Evolutionary conservation across 441 rosid species (phyloP), one percentile per base, ranked within the genome.

Genomic region (Croton laevigatus): DNA sequence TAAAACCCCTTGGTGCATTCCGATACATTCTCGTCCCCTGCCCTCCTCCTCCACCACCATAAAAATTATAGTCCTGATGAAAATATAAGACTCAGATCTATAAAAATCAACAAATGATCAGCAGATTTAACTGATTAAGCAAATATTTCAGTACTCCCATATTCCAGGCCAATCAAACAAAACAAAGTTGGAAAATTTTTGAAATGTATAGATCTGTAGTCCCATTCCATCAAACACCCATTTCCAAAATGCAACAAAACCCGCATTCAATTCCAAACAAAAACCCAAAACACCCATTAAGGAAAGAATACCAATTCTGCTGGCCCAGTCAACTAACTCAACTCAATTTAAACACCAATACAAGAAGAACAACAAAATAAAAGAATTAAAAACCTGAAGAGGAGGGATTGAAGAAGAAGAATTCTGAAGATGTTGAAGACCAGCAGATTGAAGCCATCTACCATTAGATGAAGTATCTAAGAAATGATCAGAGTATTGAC

Each of bases 391-490:
- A 59, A 87, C 91, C 91, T 87, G 95, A 58, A 86, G 90, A 49
- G 80, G 76, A 73, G 84, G 94, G 59, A 86, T 72, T 44, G 87
- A 83, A 69, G 83, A 85, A 62, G 76, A 62, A 51, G 90, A 79
- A 71, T 51, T 71, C 4, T 89, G 94, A 10, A 92, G 89, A 66
- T 94, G 94, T 78, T 89, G 99, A 45, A 94, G 89, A 34, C 99
- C 99, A 45, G 89, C 85, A 5, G 99, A 92, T 74, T 91, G 98
- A 66, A 95, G 93, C 99, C 98, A 95, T 75, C 95, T 76, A 57
- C 90, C 93, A 77, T 88, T 94, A 34, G 97, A 85, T 6, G 92
- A 81, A 75, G 81, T 73, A 22, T 94, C 97, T 69, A 88, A 59
- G 68, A 85, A 86, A 81, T 85, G 81, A 74, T 88, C 94, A 13